Conservation (phyloP, 805 yeast genomes). For the Yamadazyma endophytica region DNA sequence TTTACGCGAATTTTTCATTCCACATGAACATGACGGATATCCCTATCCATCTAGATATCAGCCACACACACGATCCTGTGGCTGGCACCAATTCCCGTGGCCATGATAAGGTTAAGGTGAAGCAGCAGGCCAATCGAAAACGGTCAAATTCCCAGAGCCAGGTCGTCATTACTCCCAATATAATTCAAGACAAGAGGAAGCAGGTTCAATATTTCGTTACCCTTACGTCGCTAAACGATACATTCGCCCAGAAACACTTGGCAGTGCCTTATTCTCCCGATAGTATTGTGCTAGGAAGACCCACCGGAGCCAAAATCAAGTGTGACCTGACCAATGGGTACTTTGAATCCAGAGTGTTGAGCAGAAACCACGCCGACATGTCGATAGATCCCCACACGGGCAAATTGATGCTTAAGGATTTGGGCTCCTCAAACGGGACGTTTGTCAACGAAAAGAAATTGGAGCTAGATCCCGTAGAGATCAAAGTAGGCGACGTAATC, state of each 20-base stretch:
- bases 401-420: constrained; percentile 72
- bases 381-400: constrained; percentile 65
- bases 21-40: constrained; percentile 14
- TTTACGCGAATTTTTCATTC: too few species aligned
- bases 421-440: constrained; percentile 92
- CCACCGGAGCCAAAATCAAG: constrained; percentile 60
- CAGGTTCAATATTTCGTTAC: constrained; percentile 56
- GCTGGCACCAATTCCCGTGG: constrained; percentile 21
- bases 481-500: constrained; percentile 79
- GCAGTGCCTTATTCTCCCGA: constrained; percentile 81
- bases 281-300: constrained; percentile 84
- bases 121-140: constrained; percentile 16
- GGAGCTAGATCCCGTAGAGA: constrained; percentile 54
- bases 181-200: constrained; percentile 19
- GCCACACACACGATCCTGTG: constrained; percentile 8
- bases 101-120: constrained; percentile 6
- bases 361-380: constrained; percentile 91
- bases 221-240: constrained; percentile 70
- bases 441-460: constrained; percentile 77
- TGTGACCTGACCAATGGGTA: constrained; percentile 78
- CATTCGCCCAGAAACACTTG: constrained; percentile 76
- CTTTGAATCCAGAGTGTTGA: constrained; percentile 89
- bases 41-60: constrained; percentile 20
- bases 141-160: constrained; percentile 42
- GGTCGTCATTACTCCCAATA: constrained; percentile 23